Evolutionary conservation across 495 filamentous ascomycete species (phyloP), one percentile per base, ranked within the genome.

Genomic region (Aspergillus campestris): DNA sequence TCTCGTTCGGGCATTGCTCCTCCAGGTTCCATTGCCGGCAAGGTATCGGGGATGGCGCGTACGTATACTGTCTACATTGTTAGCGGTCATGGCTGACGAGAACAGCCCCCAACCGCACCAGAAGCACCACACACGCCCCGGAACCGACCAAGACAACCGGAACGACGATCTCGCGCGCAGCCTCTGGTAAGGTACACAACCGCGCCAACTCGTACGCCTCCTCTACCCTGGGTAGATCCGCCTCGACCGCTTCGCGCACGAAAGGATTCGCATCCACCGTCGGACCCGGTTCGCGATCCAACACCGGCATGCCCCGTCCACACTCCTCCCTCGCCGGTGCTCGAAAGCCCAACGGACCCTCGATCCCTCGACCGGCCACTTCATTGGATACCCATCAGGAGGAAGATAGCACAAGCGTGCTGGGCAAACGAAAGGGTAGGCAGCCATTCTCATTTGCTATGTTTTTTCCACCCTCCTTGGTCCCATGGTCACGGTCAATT

Each of bases 391-490:
- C 70, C 50, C 73, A 79, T 47, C 53, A 60, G 14, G 68, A 69
- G 56, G 71, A 69, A 59, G 70, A 68, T 24, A 4, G 18, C 61
- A 48, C 65, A 34, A 65, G 66, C 49, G 60, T 69, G 5, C 53
- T 72, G 33, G 72, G 74, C 51, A 78, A 82, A 66, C 64, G 75
- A 61, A 86, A 87, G 75, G 86, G 86, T 90, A 89, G 59, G 79
- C 67, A 31, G 47, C 34, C 36, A 44, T 55, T 45, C 48, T 51
- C 47, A 49, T 58, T 54, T 59, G 52, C 56, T 55, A 54, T 62
- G 51, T 55, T 52, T 41, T 51, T 50, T 44, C 39, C 46, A 28
- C 48, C 39, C 31, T 51, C 54, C 47, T 48, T 51, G 49, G 49
- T 53, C 59, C 42, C 41, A 43, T 64, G 57, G 57, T 53, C 53